Evolutionary conservation across 129 eudicot species (phyloP).

Genomic region (Tagetes patula): DNA sequence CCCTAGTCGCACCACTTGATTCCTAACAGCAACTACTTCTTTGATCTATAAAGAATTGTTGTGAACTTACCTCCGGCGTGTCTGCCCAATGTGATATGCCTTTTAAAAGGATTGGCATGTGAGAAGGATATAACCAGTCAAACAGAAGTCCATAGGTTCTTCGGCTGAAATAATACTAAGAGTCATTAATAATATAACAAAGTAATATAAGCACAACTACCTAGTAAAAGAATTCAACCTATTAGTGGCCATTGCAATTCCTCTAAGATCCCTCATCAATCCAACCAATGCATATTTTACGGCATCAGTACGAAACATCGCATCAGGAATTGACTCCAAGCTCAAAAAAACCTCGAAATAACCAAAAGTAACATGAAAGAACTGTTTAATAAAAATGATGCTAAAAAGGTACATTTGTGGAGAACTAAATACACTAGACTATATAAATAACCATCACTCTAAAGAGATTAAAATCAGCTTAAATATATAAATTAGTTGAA

Average conservation of each 20-base stretch:
- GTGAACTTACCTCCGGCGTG: slow-evolving; percentile 76
- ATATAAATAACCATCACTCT: slow-evolving; percentile 12
- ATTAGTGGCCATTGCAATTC: slow-evolving; percentile 93
- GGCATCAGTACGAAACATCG: slow-evolving; percentile 75
- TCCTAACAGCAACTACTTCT: background rate
- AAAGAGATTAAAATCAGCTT: slow-evolving; percentile 15
- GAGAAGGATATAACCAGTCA: slow-evolving; percentile 98
- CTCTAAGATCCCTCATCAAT: slow-evolving; percentile 94
- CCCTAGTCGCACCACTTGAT: too few species aligned
- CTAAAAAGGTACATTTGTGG: background rate
- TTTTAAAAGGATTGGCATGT: slow-evolving; percentile 82
- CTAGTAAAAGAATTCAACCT: slow-evolving; percentile 45
- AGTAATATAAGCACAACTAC: background rate
- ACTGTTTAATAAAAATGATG: background rate
- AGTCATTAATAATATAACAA: slow-evolving; percentile 1
- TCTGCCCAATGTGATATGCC: slow-evolving; percentile 99
- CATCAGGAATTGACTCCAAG: slow-evolving; percentile 75
- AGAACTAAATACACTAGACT: background rate
- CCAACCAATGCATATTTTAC: slow-evolving; percentile 88
- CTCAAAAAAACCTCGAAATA: slow-evolving; percentile 71
- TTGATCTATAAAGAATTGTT: background rate
- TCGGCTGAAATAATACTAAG: slow-evolving; percentile 55
- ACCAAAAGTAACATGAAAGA: slow-evolving; percentile 20
- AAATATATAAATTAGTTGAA: slow-evolving; percentile 8
- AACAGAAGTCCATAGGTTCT: slow-evolving; percentile 90